Conservation (phyloP, 2,329 filamentous ascomycete species). For the Aspergillus sp. region DNA sequence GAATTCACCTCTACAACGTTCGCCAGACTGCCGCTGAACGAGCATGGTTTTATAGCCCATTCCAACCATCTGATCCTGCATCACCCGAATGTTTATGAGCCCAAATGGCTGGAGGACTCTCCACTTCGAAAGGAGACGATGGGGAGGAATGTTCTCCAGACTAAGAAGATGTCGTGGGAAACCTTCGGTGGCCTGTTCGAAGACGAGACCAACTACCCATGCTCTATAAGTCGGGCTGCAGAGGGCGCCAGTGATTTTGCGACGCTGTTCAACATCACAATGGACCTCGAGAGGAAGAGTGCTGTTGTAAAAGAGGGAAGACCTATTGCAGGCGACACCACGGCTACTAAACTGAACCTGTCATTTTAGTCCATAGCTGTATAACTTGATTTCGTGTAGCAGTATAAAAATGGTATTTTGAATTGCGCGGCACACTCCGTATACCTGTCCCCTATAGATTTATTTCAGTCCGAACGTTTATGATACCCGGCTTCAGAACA, state of each 20-base stretch:
- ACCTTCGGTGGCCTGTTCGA: background rate
- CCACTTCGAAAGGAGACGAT: background rate
- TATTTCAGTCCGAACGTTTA: too few species aligned
- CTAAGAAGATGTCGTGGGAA: background rate
- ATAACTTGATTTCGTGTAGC: too few species aligned
- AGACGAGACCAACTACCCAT: background rate
- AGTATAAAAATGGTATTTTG: too few species aligned
- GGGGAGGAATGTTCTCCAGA: background rate
- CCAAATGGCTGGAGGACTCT: background rate
- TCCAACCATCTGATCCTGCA: background rate
- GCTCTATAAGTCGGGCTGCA: background rate
- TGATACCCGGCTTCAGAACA: too few species aligned
- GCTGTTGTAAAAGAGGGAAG: background rate
- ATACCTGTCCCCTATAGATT: too few species aligned
- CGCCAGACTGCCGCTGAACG: background rate
- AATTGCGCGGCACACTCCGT: too few species aligned
- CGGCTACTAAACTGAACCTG: too few species aligned
- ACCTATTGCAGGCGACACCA: background rate
- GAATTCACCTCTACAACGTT: background rate
- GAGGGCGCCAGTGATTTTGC: background rate
- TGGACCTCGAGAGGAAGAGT: background rate
- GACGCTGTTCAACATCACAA: constrained; percentile 1
- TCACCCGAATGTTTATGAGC: background rate
- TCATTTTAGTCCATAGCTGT: too few species aligned
- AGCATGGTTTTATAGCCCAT: background rate